A percentile compares a stretch with the other conserved stretches of the same genome.
These are phyloP conservation scores for Hypoxylon sp. DNA, from an alignment of 2,329 filamentous ascomycete species.

Conservation along the genomic window DNA sequence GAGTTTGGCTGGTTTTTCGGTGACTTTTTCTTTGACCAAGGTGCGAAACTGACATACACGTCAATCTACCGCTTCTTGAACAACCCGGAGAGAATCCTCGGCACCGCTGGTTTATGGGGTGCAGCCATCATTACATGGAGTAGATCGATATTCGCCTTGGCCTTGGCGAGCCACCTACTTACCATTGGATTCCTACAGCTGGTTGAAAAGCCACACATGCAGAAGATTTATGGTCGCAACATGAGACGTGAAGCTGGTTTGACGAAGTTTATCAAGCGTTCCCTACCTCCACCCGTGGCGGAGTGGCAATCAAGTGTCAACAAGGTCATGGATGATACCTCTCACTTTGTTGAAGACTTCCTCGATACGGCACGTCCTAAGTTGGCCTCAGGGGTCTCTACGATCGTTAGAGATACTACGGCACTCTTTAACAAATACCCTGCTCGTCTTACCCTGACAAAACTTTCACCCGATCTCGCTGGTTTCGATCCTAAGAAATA, in stretches of 20 bases:
- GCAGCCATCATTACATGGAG: conserved; percentile 93
- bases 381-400: conserved; percentile 84
- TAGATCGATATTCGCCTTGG: conserved; percentile 83
- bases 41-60: conserved; percentile 89
- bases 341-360: conserved; percentile 90
- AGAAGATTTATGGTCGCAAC: conserved; percentile 90
- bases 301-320: conserved; percentile 88
- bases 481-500: conserved; percentile 84
- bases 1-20: conserved; percentile 99
- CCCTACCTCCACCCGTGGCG: conserved; percentile 82
- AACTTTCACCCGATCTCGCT: conserved; percentile 79
- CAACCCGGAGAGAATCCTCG: conserved; percentile 94
- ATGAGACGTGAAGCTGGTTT: conserved; percentile 88
- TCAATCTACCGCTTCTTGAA: conserved; percentile 99
- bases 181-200: conserved; percentile 90
- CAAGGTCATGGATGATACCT: conserved; percentile 83
- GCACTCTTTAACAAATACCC: conserved; percentile 90
- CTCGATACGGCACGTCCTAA: conserved; percentile 86
- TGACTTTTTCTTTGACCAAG: conserved; percentile 96
- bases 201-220: conserved; percentile 96
- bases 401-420: conserved; percentile 86
- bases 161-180: conserved; percentile 83
- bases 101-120: conserved; percentile 94
- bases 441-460: conserved; percentile 82
- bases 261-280: conserved; percentile 88